A percentile compares a stretch with the other conserved stretches of the same genome.
Evolutionary conservation across 2,329 filamentous ascomycete species (phyloP).

Genomic region (Alternaria longipes): DNA sequence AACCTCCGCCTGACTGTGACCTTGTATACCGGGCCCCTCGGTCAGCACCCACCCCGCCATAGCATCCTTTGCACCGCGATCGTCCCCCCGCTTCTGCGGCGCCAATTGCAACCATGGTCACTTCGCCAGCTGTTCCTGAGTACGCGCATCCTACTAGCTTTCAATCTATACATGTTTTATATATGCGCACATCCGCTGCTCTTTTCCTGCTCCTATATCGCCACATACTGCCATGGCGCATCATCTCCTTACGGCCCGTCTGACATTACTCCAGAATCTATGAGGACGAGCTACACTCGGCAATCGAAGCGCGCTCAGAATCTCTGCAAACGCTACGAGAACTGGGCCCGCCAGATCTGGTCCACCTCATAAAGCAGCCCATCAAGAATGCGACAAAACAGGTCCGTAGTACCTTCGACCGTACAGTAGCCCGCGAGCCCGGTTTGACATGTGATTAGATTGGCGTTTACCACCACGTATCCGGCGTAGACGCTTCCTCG

Average conservation of each 20-base stretch:
- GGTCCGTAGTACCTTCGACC: conserved; percentile 51
- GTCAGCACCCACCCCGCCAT: conserved; percentile 21
- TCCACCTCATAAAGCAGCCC: conserved; percentile 87
- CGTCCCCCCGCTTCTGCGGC: conserved; percentile 30
- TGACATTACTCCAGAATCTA: conserved; percentile 72
- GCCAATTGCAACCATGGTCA: conserved; percentile 52
- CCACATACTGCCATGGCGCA: background rate
- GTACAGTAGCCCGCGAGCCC: conserved; percentile 8
- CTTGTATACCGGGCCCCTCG: conserved; percentile 22
- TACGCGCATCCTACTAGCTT: conserved; percentile 42
- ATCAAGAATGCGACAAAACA: conserved; percentile 66
- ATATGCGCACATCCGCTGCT: conserved; percentile 7
- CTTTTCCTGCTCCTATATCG: background rate
- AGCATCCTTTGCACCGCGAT: conserved; percentile 8
- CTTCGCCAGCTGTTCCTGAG: conserved; percentile 55
- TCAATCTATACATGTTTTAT: conserved; percentile 5
- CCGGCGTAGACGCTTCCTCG: conserved; percentile 94
- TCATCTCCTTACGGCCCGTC: background rate
- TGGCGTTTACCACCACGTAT: conserved; percentile 97
- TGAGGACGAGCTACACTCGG: conserved; percentile 90
- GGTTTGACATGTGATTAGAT: conserved; percentile 62
- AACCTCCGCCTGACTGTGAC: conserved; percentile 20
- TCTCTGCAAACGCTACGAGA: conserved; percentile 85
- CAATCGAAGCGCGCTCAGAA: conserved; percentile 92
- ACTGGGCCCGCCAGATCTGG: conserved; percentile 92